Percentiles rank a stretch among this genome's conserved stretches.
These are phyloP conservation scores for Coccomyxa subellipsoidea DNA, from an alignment of 163 green algal species.

Conservation along the genomic window DNA sequence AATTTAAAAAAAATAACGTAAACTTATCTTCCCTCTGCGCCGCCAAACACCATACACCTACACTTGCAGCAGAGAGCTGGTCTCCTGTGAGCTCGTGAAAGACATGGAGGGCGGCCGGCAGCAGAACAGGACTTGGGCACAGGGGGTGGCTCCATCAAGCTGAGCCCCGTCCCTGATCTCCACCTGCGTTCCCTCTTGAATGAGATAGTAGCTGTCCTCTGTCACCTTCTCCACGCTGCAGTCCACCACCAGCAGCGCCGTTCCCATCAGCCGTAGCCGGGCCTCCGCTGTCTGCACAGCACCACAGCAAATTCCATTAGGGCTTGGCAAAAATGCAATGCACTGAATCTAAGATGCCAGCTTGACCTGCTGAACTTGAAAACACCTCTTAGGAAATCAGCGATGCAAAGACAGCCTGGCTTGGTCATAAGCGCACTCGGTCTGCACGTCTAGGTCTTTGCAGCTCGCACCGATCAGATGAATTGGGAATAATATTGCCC, in stretches of 20 bases:
- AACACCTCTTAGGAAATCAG: too few relatives aligned
- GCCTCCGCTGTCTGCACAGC: conserved; percentile 56
- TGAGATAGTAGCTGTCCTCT: conserved; percentile 25
- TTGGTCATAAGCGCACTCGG: too few relatives aligned
- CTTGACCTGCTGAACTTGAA: too few relatives aligned
- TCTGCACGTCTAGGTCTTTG: too few relatives aligned
- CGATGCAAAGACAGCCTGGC: too few relatives aligned
- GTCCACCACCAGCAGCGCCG: conserved; percentile 63
- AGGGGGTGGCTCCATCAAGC: not conserved
- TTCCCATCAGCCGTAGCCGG: conserved; percentile 41
- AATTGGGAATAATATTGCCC: too few relatives aligned
- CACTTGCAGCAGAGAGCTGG: not conserved
- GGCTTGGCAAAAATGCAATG: too few relatives aligned
- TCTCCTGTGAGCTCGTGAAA: not conserved
- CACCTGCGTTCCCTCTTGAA: not conserved
- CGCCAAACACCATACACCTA: too few relatives aligned
- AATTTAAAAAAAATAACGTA: too few relatives aligned
- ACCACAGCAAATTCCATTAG: not conserved
- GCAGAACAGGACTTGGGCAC: conserved; percentile 41
- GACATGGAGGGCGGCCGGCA: conserved; percentile 28
- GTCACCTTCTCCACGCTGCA: conserved; percentile 11
- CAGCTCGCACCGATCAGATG: too few relatives aligned
- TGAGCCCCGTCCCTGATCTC: conserved; percentile 18
- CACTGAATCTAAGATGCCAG: too few relatives aligned
- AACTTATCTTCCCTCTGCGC: too few relatives aligned